Base-by-base conservation (phyloP, 2,329 filamentous ascomycete species). In the Ophiostoma ips region DNA sequence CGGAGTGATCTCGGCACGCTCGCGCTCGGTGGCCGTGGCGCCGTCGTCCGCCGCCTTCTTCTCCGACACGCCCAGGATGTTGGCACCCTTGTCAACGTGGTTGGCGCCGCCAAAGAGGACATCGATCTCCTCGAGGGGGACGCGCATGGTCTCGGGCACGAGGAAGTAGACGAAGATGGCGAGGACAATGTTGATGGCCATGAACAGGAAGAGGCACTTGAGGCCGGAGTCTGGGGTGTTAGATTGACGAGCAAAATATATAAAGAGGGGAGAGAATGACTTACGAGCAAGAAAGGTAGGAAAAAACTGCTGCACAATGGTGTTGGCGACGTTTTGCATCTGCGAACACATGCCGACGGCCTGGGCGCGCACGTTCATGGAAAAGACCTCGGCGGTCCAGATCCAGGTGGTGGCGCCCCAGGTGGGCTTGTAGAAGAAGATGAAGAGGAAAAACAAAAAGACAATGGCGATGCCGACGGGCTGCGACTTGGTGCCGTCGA, bases 391-490 rank as follows among this genome's bases (percentile, higher is more conserved):
- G 1, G 76, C 70, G 0, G 79, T 82, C 75, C 76, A 82, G 60
- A 82, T 82, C 79, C 79, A 83, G 8, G 76, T 74, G 2, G 78
- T 81, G 9, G 77, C 78, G 38, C 78, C 78, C 76, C 77, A 82
- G 0, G 73, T 77, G 1, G 77, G 77, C 60, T 83, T 83, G 64
- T 82, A 77, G 65, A 77, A 77, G 61, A 77, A 69, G 31, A 77
- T 76, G 56, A 81, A 80, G 7, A 81, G 60, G 68, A 81, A 81
- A 43, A 81, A 65, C 50, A 82, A 60, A 65, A 81, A 80, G 3
- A 81, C 77, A 50, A 82, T 81, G 24, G 74, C 66, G 52, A 81
- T 81, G 31, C 76, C 79, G 11, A 83, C 78, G 5, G 75, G 63
- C 47, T 74, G 59, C 0, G 70, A 64, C 61, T 83, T 83, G 10